Evolutionary conservation across 257 asterid genomes (phyloP), one percentile per base, ranked within the genome.

Genomic region (Solanum peruvianum): DNA sequence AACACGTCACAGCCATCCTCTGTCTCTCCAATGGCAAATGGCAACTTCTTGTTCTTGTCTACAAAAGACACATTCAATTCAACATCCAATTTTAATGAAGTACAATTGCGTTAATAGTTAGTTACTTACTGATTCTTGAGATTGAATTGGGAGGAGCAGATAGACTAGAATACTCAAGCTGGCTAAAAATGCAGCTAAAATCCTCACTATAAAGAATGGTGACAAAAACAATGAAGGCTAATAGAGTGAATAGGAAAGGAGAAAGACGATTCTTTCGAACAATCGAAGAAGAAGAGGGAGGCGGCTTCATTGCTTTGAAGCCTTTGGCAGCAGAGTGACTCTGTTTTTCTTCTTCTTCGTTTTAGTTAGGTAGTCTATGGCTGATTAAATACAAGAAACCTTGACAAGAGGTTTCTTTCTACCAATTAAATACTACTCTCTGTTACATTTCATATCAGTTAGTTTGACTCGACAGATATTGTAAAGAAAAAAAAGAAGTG

Each of bases 1-100:
- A 92, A 96, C 49, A 96, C 39, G 75, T 94, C 91, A 72, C 98
- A 94, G 12, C 31, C 85, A 7, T 81, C 85, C 45, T 81, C 69
- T 49, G 85, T 49, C 45, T 89, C 92, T 71, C 91, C 92, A 39
- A 89, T 45, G 37, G 91, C 88, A 31, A 89, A 91, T 31, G 93
- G 90, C 84, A 90, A 45, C 69, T 62, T 89, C 76, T 82, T 85
- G 5, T 12, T 86, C 82, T 89, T 90, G 69, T 85, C 92, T 91
- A 85, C 67, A 64, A 82, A 25, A 85, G 58, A 23, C 49, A 83
- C 2, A 3, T 1, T 58, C 14, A 37, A 37, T 5, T 37, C 39
- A 56, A 45, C 23, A 27, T 73, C 11, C 56, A 39, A 73, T 39
- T 37, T 39, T 39, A 23, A 73, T 21, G 14, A 56, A 56, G 0